Evolutionary conservation across 2,329 filamentous ascomycete species (phyloP).

Genomic region (Rugonectria rugulosa): DNA sequence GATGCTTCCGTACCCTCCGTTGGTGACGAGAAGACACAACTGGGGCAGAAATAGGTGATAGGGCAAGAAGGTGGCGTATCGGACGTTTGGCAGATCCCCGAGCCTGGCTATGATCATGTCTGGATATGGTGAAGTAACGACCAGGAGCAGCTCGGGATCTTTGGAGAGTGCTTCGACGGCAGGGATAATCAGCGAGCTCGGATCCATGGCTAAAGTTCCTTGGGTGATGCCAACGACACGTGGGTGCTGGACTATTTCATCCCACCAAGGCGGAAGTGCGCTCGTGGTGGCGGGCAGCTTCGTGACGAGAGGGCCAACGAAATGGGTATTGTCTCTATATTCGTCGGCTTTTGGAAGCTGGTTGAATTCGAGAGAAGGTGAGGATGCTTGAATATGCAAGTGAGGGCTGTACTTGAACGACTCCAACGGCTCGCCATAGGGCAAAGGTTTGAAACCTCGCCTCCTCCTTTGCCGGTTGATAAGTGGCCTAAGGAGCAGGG

Average conservation of each 20-base stretch:
- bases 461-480: slow-evolving; percentile 42
- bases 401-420: slow-evolving; percentile 46
- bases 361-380: slow-evolving; percentile 43
- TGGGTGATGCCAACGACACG: slow-evolving; percentile 48
- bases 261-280: slow-evolving; percentile 45
- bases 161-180: slow-evolving; percentile 43
- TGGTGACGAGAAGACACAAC: slow-evolving; percentile 45
- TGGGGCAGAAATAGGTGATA: slow-evolving; percentile 46
- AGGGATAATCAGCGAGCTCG: slow-evolving; percentile 47
- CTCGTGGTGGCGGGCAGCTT: slow-evolving; percentile 13
- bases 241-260: slow-evolving; percentile 36
- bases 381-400: slow-evolving; percentile 50
- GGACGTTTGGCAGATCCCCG: slow-evolving; percentile 37
- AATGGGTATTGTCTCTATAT: slow-evolving; percentile 33
- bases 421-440: slow-evolving; percentile 42
- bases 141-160: slow-evolving; percentile 39
- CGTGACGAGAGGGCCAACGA: slow-evolving; percentile 47
- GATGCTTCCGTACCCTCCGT: slow-evolving; percentile 48
- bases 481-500: slow-evolving; percentile 38
- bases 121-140: slow-evolving; percentile 44
- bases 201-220: slow-evolving; percentile 48
- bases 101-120: slow-evolving; percentile 36
- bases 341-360: slow-evolving; percentile 33
- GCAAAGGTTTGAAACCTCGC: slow-evolving; percentile 39
- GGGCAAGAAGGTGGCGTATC: slow-evolving; percentile 45